Base-by-base conservation (phyloP, 805 yeast genomes). In the Saccharomycopsis selenospora region DNA sequence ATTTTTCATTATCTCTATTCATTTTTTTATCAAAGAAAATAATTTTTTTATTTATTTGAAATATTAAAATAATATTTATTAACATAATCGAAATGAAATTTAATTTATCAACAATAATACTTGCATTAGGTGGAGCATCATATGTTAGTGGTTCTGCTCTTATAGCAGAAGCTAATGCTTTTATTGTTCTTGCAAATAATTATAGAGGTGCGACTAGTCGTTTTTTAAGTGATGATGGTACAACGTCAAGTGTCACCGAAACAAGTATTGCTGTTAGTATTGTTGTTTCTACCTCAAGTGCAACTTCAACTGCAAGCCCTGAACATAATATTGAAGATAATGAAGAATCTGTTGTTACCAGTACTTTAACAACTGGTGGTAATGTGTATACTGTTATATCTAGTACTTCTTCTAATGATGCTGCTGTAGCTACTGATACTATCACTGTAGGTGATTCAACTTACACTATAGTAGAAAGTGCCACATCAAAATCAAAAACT, bases 281-380 rank as follows among this genome's bases (percentile, higher is more conserved):
- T 14, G 18, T 20, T 20, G 10, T 10, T 33, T 17, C 10, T 4
- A 10, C 38, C n/a, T n/a, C n/a, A n/a, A n/a, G n/a, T 14, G 18
- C 17, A 33, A 10, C 38, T 5, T 14, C 38, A 14, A 33, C n/a
- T 6, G 38, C n/a, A 6, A 33, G 10, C 17, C 17, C 38, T 7
- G 38, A n/a, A n/a, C n/a, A n/a, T n/a, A n/a, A n/a, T n/a, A n/a
- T 33, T 7, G 38, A 33, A 33, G 38, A 33, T 10, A 33, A 33
- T 33, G 38, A 33, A 5, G 38, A 7, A 33, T 17, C 6, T 4
- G 10, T 33, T 6, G 17, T 17, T 33, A 14, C 17, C 20, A 33
- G 38, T 33, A 10, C 17, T 17, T 10, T 33, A 10, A 33, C 38
- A 17, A 33, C 38, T 14, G 18, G 10, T 17, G 38, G 38, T 4